Conservation (phyloP, 768 basidiomycete species). For the Russula dissimulans region DNA sequence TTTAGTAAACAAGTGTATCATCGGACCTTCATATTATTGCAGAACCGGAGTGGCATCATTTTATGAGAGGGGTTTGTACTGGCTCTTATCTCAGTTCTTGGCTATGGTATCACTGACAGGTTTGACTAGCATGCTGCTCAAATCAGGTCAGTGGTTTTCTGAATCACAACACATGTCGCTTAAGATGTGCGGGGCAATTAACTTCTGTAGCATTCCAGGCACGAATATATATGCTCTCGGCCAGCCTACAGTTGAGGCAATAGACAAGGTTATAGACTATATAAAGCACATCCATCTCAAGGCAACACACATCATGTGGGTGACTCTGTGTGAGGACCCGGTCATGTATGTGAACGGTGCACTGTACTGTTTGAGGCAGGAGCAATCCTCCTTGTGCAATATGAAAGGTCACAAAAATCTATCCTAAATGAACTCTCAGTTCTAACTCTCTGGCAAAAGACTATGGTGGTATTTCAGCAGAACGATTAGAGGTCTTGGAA, state of each 20-base stretch:
- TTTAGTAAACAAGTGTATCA: background rate
- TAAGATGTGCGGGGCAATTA: constrained; percentile 85
- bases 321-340: too few species aligned
- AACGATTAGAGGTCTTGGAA: constrained; percentile 82
- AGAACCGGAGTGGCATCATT: too few species aligned
- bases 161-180: too few species aligned
- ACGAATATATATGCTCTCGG: constrained; percentile 87
- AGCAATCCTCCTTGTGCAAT: too few species aligned
- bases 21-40: too few species aligned
- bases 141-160: constrained; percentile 86
- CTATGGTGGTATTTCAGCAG: constrained; percentile 90
- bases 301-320: too few species aligned
- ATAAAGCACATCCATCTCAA: too few species aligned
- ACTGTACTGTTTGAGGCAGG: too few species aligned
- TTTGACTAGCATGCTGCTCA: constrained; percentile 60
- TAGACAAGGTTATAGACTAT: constrained; percentile 80
- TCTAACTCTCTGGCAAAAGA: constrained; percentile 37
- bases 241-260: constrained; percentile 84
- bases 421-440: background rate
- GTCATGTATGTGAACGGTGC: too few species aligned
- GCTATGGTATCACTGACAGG: background rate
- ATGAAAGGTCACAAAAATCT: constrained; percentile 59
- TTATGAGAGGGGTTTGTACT: too few species aligned
- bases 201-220: constrained; percentile 77
- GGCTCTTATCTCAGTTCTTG: too few species aligned